Base-by-base conservation (phyloP, 2,329 filamentous ascomycete species). In the Fonsecaea multimorphosa region DNA sequence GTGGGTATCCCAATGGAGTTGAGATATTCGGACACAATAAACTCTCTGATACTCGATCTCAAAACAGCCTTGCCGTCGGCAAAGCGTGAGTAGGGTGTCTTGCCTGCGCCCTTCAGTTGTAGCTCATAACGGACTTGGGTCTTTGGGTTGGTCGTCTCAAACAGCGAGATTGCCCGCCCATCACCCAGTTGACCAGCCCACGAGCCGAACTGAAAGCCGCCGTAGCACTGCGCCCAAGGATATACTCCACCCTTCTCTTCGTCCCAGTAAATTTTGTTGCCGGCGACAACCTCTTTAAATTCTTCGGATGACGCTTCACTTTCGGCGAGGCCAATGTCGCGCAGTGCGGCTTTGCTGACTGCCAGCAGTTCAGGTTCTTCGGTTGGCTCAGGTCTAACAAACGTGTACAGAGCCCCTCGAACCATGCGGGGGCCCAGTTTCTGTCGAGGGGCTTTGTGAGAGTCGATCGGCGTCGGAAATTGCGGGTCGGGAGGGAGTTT, bases 221-320 rank as follows among this genome's bases (percentile, higher is more conserved):
- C 95, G 77, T 99, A 99, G 80, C 95, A 98, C 79, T 99, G 95
- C 34, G 95, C 93, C 95, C 95, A 99, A 0, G 95, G 94, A 76
- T 99, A 99, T 51, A 95, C 88, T n/a, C 91, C 90, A 22, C 91
- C 90, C 32, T 87, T 81, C 64, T 87, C 84, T 65, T 90, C 86
- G 69, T 92, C 86, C 57, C 93, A 94, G 63, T 91, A 86, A 14
- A 97, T 85, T 74, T 87, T 89, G 76, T 95, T 96, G 2, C 95
- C 95, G 0, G 91, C 87, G 6, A 96, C 90, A 0, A 92, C 83
- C 66, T 90, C 84, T 68, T 86, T 85, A 76, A 98, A 97, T 11
- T 91, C 89, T 0, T 91, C 84, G 0, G 86, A 91, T 56, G 86
- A 78, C 54, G 89, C 87, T 71, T 95, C 91, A 1, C 85, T 86